Evolutionary conservation across 169 alveolate species (phyloP), one percentile per base, ranked within the genome.

Genomic region (Theileria sp.): DNA sequence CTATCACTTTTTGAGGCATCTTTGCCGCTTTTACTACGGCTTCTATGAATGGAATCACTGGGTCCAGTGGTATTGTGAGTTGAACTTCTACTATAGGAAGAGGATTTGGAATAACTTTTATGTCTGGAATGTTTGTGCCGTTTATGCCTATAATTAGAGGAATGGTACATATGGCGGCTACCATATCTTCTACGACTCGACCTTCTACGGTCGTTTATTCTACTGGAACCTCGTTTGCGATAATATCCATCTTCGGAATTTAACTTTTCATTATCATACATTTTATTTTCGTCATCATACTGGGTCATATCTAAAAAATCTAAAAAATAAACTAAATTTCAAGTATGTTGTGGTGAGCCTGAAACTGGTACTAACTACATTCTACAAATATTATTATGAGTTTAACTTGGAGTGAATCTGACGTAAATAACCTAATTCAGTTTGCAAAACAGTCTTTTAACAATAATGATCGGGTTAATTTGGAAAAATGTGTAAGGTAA

Each of bases 401-500:
- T 54, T 23, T 71, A 28, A 38, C 49, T 32, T 71, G 79, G 79
- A 21, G 28, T 19, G 74, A 71, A 23, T 50, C 66, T 21, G 79
- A 71, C 56, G 79, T 71, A 58, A 54, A n/a, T 36, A 65, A 66
- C 15, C 75, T 82, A 25, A 19, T 75, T 0, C 8, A 61, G 54
- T 82, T 56, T 49, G 85, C 85, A 3, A 75, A 73, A 62, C 50
- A 64, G 21, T 75, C 79, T 51, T 76, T 75, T 21, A 64, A 74
- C 36, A 79, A 50, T 28, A 30, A 67, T 51, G 88, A 82, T 32
- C 73, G 85, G 44, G n/a, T 21, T n/a, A 28, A 25, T 23, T 54
- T 82, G 50, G 88, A 82, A 38, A 76, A 58, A 28, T 66, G 68
- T 21, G 75, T 82, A 17, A 82, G 88, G 79, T 71, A 71, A 21